These are phyloP conservation scores for Lentinula novae-zelandiae DNA, from an alignment of 1,284 basidiomycete genomes.

Conservation along the genomic window DNA sequence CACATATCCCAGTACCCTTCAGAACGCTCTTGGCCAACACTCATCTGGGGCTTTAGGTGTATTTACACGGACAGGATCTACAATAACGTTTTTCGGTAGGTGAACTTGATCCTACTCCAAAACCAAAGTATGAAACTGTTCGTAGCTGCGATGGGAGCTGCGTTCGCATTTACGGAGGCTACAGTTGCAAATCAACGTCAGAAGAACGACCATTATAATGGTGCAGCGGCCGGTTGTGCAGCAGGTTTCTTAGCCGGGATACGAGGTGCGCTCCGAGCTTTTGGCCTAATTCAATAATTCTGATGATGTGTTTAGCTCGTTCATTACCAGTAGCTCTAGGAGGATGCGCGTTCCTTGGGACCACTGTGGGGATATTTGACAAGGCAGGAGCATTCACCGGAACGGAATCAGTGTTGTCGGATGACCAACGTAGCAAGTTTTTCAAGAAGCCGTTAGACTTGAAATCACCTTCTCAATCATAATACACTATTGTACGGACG, in stretches of 20 bases:
- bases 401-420: constrained; percentile 35
- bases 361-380: constrained; percentile 81
- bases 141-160: constrained; percentile 82
- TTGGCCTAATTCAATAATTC: background rate
- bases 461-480: constrained; percentile 1
- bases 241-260: constrained; percentile 90
- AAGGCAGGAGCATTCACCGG: constrained; percentile 70
- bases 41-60: constrained; percentile 85
- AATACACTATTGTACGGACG: background rate
- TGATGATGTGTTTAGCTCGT: constrained; percentile 49
- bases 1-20: constrained; percentile 62
- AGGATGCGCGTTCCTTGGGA: constrained; percentile 78
- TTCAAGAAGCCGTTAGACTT: constrained; percentile 53
- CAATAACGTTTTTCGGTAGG: constrained; percentile 81
- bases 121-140: background rate
- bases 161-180: constrained; percentile 83
- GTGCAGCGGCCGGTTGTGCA: constrained; percentile 87
- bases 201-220: constrained; percentile 82
- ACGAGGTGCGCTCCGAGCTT: constrained; percentile 50
- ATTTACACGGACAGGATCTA: constrained; percentile 74
- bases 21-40: constrained; percentile 83
- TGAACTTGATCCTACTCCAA: background rate
- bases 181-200: constrained; percentile 79
- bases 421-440: constrained; percentile 66
- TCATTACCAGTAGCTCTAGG: constrained; percentile 84